Conservation (phyloP, 2,329 filamentous ascomycete genomes). For the Cordyceps militaris region DNA sequence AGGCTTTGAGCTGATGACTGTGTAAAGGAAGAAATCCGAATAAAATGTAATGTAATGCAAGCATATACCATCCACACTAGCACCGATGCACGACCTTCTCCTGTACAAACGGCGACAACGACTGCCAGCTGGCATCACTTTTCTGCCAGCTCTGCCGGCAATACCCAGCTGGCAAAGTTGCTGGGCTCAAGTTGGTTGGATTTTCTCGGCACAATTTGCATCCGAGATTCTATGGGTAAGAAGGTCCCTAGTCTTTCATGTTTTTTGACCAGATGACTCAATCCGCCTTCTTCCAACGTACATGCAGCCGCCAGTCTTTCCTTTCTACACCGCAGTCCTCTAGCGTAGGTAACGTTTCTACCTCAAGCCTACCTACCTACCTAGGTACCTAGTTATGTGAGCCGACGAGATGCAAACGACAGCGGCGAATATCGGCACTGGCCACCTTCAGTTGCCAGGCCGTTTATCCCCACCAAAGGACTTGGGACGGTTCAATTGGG, state of each 20-base stretch:
- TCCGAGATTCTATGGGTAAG: neutral
- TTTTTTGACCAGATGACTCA: neutral
- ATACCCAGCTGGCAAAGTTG: neutral
- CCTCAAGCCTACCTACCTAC: no score
- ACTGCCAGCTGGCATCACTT: conserved; percentile 1
- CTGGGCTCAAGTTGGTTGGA: neutral
- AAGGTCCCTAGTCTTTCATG: neutral
- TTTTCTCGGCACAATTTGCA: neutral
- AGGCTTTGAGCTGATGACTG: conserved; percentile 39
- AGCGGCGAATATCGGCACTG: neutral
- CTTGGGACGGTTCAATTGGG: neutral
- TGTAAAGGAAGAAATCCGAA: neutral
- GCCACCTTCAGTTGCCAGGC: neutral
- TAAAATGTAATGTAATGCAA: neutral
- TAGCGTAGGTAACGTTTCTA: neutral
- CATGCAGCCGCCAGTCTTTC: neutral
- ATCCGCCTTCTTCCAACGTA: neutral
- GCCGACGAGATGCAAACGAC: neutral
- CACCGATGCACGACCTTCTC: neutral
- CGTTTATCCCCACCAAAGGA: conserved; percentile 6
- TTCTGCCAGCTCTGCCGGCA: neutral
- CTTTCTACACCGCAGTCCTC: neutral
- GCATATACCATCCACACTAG: neutral
- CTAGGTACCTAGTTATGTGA: no score
- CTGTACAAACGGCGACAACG: neutral